Conservation (phyloP, 2,329 filamentous ascomycete genomes). For the Chrysoporthe puriensis region DNA sequence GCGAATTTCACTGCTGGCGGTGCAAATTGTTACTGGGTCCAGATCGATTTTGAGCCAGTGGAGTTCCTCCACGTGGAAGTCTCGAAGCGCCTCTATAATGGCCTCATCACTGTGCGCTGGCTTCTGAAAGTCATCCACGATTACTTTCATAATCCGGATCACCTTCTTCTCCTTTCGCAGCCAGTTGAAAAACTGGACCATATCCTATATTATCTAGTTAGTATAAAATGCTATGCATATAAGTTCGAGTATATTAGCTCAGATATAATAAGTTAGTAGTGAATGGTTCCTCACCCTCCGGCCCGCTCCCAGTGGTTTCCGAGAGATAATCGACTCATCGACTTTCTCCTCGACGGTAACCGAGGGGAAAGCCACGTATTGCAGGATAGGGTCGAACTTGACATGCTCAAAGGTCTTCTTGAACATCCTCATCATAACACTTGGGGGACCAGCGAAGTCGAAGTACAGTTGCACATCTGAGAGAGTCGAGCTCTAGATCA, state of each 20-base stretch:
- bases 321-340: too few relatives aligned
- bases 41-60: constrained; percentile 12
- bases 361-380: background rate
- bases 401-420: constrained; percentile 1
- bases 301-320: too few relatives aligned
- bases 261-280: too few relatives aligned
- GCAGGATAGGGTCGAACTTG: background rate
- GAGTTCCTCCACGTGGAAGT: background rate
- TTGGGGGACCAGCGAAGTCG: background rate
- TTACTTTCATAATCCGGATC: constrained; percentile 3
- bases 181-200: background rate
- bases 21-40: background rate
- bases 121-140: background rate
- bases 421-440: background rate
- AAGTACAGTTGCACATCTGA: constrained; percentile 9
- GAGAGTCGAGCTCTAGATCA: too few relatives aligned
- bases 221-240: too few relatives aligned
- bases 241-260: too few relatives aligned
- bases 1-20: background rate
- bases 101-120: constrained; percentile 5
- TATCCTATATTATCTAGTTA: too few relatives aligned
- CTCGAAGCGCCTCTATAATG: background rate
- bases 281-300: too few relatives aligned
- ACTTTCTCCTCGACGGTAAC: too few relatives aligned
- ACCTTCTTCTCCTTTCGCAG: constrained; percentile 8